A percentile compares a stretch with the other conserved stretches of the same genome.
phyloP scores from a whole-genome alignment of 495 filamentous ascomycete genomes.

The Tuber brumale region DNA sequence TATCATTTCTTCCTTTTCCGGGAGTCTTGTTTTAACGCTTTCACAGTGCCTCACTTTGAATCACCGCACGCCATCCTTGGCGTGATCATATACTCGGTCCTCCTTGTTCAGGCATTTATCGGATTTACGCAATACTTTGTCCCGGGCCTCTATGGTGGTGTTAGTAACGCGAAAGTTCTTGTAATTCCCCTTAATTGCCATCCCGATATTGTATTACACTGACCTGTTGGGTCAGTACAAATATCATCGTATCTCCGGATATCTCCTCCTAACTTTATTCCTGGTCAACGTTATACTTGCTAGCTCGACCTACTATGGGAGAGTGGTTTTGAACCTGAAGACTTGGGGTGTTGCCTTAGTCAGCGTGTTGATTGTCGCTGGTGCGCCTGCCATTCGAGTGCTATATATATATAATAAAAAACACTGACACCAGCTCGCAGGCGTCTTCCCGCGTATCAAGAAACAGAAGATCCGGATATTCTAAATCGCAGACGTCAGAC shows the following conservation, averaged over 20 bases:
- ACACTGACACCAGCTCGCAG: slow-evolving; percentile 40
- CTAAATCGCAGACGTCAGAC: neutral
- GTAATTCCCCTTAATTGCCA: slow-evolving; percentile 5
- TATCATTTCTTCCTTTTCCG: neutral
- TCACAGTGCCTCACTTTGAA: slow-evolving; percentile 56
- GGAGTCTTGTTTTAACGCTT: neutral
- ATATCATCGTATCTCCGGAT: slow-evolving; percentile 77
- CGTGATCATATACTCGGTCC: slow-evolving; percentile 62
- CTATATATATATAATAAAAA: neutral
- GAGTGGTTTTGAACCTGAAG: slow-evolving; percentile 57
- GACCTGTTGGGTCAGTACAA: slow-evolving; percentile 53
- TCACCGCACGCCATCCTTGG: slow-evolving; percentile 75
- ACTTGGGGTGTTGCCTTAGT: slow-evolving; percentile 64
- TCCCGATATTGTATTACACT: neutral
- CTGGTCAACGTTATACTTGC: slow-evolving; percentile 69
- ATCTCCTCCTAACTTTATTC: slow-evolving; percentile 61
- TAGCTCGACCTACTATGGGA: slow-evolving; percentile 64
- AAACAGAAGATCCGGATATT: slow-evolving; percentile 70
- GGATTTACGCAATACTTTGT: slow-evolving; percentile 73
- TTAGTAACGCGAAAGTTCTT: slow-evolving; percentile 67
- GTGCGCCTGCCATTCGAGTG: slow-evolving; percentile 13
- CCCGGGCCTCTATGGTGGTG: slow-evolving; percentile 66
- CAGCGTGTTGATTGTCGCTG: slow-evolving; percentile 52
- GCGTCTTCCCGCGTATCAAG: slow-evolving; percentile 70
- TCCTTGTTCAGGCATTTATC: slow-evolving; percentile 65